Conservation (phyloP, 2,329 filamentous ascomycete genomes). For the Hypocrella siamensis region DNA sequence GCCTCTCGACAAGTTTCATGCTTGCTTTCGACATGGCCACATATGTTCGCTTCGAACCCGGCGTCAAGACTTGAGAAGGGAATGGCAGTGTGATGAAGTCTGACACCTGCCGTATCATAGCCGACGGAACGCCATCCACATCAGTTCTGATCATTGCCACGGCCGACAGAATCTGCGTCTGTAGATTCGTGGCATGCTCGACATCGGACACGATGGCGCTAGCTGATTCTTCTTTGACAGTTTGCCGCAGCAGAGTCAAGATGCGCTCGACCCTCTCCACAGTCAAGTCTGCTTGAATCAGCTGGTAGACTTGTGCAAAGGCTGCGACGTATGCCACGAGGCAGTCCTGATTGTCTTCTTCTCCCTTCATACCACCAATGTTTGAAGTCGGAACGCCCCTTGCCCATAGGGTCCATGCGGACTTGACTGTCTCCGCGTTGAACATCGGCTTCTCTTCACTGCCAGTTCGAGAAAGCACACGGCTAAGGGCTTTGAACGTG, state of each 20-base stretch:
- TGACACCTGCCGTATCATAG: slow-evolving; percentile 53
- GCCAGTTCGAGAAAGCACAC: slow-evolving; percentile 40
- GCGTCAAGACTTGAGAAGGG: slow-evolving; percentile 18
- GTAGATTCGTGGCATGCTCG: slow-evolving; percentile 58
- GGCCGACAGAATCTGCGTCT: slow-evolving; percentile 51
- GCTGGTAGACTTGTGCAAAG: slow-evolving; percentile 61
- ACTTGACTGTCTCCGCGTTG: slow-evolving; percentile 36
- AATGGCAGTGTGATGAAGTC: slow-evolving; percentile 61
- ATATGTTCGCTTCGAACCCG: slow-evolving; percentile 51
- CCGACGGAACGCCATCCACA: slow-evolving; percentile 45
- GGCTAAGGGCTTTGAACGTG: slow-evolving; percentile 49
- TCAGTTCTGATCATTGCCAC: slow-evolving; percentile 54
- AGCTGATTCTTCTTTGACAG: slow-evolving; percentile 54
- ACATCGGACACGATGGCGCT: slow-evolving; percentile 56
- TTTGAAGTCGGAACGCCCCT: slow-evolving; percentile 41
- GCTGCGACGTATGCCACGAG: slow-evolving; percentile 72
- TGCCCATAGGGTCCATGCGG: slow-evolving; percentile 57
- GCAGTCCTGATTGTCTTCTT: slow-evolving; percentile 63
- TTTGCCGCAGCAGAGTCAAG: slow-evolving; percentile 52
- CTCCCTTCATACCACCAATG: slow-evolving; percentile 17
- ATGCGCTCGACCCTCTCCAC: slow-evolving; percentile 50
- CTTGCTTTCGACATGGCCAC: slow-evolving; percentile 76
- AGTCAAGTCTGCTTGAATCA: slow-evolving; percentile 50
- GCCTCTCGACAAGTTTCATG: slow-evolving; percentile 51
- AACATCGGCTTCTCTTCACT: slow-evolving; percentile 26